Percentiles rank a stretch among this genome's conserved stretches.
phyloP scores from a whole-genome alignment of 768 basidiomycete genomes.

The Sporobolomyces pararoseus region DNA sequence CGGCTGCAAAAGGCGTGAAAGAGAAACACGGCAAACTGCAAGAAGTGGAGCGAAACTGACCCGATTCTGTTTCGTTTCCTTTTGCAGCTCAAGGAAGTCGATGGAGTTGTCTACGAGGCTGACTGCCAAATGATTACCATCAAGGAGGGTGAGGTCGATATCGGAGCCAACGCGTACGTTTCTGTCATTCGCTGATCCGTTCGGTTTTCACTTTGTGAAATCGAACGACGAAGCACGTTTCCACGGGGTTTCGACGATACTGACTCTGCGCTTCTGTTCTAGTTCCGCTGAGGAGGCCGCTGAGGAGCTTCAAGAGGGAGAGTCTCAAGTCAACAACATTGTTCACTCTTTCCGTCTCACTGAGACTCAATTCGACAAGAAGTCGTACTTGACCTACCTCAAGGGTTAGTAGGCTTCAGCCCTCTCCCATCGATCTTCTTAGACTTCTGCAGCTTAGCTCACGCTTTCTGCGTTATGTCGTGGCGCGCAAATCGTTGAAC shows the following conservation, averaged over 20 bases:
- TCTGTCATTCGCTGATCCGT: too few relatives aligned
- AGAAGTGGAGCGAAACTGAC: too few relatives aligned
- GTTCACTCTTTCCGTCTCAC: constrained; percentile 87
- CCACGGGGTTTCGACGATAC: too few relatives aligned
- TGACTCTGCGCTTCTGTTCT: background rate
- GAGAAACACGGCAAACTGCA: too few relatives aligned
- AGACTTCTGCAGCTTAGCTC: too few relatives aligned
- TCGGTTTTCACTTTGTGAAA: too few relatives aligned
- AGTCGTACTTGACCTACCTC: constrained; percentile 53
- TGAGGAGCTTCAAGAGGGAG: constrained; percentile 76
- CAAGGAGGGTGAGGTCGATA: constrained; percentile 71
- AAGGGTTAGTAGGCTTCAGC: too few relatives aligned
- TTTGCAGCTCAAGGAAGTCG: constrained; percentile 53
- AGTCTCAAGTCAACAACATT: constrained; percentile 78
- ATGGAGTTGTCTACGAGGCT: constrained; percentile 74
- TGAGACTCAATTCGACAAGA: constrained; percentile 80
- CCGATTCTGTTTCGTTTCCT: background rate
- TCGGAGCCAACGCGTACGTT: constrained; percentile 65
- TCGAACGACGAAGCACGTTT: too few relatives aligned
- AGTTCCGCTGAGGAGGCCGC: constrained; percentile 76
- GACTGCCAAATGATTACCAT: constrained; percentile 44
- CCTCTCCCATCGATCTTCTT: too few relatives aligned
- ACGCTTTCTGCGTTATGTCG: too few relatives aligned
- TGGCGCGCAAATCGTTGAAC: too few relatives aligned
- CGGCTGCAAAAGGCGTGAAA: too few relatives aligned